These are phyloP conservation scores for Penicillium riverlandense DNA, from an alignment of 495 filamentous ascomycete genomes.

Conservation along the genomic window DNA sequence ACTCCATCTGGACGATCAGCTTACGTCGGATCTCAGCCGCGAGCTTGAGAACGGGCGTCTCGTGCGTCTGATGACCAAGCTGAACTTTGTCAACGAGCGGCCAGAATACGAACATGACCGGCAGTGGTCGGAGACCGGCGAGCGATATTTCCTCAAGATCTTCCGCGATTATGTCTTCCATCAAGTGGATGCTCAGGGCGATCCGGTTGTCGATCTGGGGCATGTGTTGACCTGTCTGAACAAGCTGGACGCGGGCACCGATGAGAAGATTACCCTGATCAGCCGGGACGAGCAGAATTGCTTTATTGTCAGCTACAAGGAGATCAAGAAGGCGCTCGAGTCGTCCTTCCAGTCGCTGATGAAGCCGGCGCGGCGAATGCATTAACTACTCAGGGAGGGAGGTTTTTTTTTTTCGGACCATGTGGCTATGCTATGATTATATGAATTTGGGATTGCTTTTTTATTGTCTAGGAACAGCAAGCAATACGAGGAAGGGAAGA, in stretches of 20 bases:
- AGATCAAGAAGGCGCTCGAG: conserved; percentile 72
- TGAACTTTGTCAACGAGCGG: conserved; percentile 80
- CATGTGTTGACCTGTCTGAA: conserved; percentile 80
- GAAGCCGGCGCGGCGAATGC: conserved; percentile 45
- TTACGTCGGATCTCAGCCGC: conserved; percentile 57
- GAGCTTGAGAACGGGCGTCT: conserved; percentile 92
- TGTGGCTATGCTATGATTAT: conserved; percentile 5
- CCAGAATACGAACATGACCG: conserved; percentile 70
- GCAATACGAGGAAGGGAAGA: too few species aligned
- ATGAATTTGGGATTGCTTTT: neutral
- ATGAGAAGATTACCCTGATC: conserved; percentile 79
- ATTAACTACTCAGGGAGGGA: conserved; percentile 12
- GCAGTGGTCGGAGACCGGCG: conserved; percentile 82
- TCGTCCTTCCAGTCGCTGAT: conserved; percentile 73
- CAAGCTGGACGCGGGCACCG: conserved; percentile 83
- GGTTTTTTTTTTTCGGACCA: neutral
- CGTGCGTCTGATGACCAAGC: conserved; percentile 73
- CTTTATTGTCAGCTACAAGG: conserved; percentile 79
- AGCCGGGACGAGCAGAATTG: conserved; percentile 83
- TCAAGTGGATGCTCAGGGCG: conserved; percentile 76
- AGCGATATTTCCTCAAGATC: conserved; percentile 84
- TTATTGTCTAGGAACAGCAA: neutral
- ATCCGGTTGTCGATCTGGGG: conserved; percentile 72
- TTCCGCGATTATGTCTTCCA: conserved; percentile 98
- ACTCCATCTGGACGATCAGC: conserved; percentile 68